phyloP scores from a whole-genome alignment of 352 stramenopile genomes.

The Phytophthora kernoviae region DNA sequence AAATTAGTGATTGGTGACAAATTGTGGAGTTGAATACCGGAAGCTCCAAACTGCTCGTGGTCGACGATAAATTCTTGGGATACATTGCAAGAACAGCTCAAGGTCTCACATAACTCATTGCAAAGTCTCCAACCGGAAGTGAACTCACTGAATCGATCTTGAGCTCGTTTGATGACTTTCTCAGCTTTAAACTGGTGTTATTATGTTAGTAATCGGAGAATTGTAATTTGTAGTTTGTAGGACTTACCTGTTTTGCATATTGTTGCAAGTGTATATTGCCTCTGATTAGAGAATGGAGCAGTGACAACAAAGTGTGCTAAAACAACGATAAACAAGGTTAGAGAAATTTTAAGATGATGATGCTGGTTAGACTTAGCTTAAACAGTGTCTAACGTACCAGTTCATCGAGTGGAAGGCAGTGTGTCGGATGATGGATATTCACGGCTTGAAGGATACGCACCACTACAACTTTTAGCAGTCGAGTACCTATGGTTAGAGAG shows the following conservation, averaged over 20 bases:
- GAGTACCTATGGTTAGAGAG: conserved; percentile 6
- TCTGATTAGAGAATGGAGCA: conserved; percentile 34
- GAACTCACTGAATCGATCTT: conserved; percentile 52
- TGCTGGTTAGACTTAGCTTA: background rate
- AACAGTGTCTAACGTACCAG: conserved; percentile 12
- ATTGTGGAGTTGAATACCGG: conserved; percentile 1
- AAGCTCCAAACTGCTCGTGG: conserved; percentile 12
- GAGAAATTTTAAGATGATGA: background rate
- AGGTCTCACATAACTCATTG: conserved; percentile 21
- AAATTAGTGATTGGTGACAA: conserved; percentile 10
- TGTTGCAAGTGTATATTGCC: conserved; percentile 29
- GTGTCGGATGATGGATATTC: background rate
- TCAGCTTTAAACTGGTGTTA: conserved; percentile 9
- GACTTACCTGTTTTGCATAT: conserved; percentile 22
- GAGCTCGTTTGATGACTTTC: conserved; percentile 14
- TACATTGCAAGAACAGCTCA: conserved; percentile 18
- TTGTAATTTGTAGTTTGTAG: background rate
- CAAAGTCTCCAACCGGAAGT: conserved; percentile 56
- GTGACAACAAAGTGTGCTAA: conserved; percentile 21
- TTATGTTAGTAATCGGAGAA: background rate
- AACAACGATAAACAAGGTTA: background rate
- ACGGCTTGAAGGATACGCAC: conserved; percentile 11
- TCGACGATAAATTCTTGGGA: conserved; percentile 22
- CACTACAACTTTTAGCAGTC: conserved; percentile 20
- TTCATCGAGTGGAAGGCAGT: conserved; percentile 16